phyloP scores from a whole-genome alignment of 2,329 filamentous ascomycete species.

The Fusarium pilosicola region DNA sequence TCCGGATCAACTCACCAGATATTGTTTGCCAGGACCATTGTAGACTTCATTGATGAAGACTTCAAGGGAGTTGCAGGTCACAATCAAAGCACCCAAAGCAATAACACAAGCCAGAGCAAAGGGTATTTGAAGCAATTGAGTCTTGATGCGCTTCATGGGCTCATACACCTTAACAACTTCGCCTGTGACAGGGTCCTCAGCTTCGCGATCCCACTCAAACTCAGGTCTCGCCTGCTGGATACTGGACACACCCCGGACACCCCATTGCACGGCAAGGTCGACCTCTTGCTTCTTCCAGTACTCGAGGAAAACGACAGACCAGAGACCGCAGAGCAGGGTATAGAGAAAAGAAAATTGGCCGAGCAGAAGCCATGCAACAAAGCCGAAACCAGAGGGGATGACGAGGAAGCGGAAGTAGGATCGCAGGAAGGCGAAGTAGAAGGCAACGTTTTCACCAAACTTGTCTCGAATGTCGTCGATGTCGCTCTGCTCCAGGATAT shows the following conservation, averaged over 20 bases:
- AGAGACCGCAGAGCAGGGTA: constrained; percentile 80
- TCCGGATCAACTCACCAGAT: constrained; percentile 68
- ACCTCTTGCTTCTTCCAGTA: constrained; percentile 96
- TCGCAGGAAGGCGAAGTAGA: constrained; percentile 95
- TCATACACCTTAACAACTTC: constrained; percentile 82
- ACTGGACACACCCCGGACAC: constrained; percentile 82
- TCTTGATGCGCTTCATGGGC: constrained; percentile 75
- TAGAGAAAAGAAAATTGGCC: constrained; percentile 87
- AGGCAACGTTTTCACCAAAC: constrained; percentile 86
- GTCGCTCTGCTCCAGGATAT: constrained; percentile 71
- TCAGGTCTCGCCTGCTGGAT: constrained; percentile 82
- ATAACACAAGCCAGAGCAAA: constrained; percentile 80
- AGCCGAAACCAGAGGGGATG: constrained; percentile 83
- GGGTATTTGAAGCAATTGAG: constrained; percentile 83
- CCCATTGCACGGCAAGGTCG: constrained; percentile 88
- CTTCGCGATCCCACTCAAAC: constrained; percentile 81
- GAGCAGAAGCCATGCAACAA: constrained; percentile 81
- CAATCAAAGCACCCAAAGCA: constrained; percentile 83
- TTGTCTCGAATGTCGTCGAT: constrained; percentile 79
- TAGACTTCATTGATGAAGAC: constrained; percentile 97
- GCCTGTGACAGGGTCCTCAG: constrained; percentile 83
- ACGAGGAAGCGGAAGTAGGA: constrained; percentile 87
- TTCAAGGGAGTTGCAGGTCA: constrained; percentile 89
- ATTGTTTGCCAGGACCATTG: constrained; percentile 84
- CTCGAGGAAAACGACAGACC: constrained; percentile 90